These are phyloP conservation scores for Mallotus nudiflorus DNA, from an alignment of 345 rosid species.

Conservation along the genomic window DNA sequence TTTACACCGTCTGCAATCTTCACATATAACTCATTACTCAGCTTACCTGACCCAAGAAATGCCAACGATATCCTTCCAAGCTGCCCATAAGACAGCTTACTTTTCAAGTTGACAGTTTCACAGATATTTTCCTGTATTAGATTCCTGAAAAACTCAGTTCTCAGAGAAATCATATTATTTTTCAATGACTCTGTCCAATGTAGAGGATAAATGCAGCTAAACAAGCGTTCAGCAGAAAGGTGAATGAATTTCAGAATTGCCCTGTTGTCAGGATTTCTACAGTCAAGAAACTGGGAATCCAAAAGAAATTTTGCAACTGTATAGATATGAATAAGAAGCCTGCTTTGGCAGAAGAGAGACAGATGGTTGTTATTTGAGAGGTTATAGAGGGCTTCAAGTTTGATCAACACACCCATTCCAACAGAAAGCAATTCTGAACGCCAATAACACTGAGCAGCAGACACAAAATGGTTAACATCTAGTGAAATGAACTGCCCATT, in stretches of 20 bases:
- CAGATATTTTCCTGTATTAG: conserved; percentile 25
- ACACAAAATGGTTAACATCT: conserved; percentile 30
- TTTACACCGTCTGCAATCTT: conserved; percentile 12
- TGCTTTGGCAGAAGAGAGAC: conserved; percentile 25
- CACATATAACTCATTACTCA: background rate
- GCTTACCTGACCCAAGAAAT: conserved; percentile 45
- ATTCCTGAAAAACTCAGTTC: conserved; percentile 20
- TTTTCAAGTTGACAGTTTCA: conserved; percentile 1
- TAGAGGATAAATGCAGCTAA: conserved; percentile 36
- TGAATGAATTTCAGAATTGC: conserved; percentile 15
- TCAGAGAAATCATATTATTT: conserved; percentile 32
- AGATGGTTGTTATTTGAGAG: conserved; percentile 9
- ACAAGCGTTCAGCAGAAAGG: conserved; percentile 17
- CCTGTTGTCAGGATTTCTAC: background rate
- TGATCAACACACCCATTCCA: conserved; percentile 34
- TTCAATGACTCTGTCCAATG: conserved; percentile 36
- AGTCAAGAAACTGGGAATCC: conserved; percentile 13
- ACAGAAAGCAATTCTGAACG: conserved; percentile 37
- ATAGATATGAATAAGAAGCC: conserved; percentile 24
- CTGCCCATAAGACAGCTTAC: conserved; percentile 35
- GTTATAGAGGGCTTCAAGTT: conserved; percentile 29
- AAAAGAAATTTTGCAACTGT: conserved; percentile 39
- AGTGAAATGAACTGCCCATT: conserved; percentile 21
- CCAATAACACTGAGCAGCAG: conserved; percentile 40
- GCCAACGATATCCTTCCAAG: conserved; percentile 36